These are phyloP conservation scores for Stephanodiscus triporus DNA, from an alignment of 108 stramenopile genomes.

Conservation along the genomic window DNA sequence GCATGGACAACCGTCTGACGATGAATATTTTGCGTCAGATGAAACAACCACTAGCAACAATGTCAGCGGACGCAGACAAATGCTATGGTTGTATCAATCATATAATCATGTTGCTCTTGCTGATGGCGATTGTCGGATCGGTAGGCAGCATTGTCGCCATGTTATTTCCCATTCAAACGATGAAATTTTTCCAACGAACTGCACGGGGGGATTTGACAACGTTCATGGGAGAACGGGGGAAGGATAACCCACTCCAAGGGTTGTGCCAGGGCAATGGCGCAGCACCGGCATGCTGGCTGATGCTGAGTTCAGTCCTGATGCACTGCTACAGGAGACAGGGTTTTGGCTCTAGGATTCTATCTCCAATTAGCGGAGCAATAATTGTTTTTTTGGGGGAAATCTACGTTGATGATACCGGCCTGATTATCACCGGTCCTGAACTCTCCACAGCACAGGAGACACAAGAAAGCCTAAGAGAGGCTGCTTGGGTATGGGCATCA, in stretches of 20 bases:
- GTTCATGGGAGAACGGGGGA: neutral
- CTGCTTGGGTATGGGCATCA: neutral
- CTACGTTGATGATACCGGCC: neutral
- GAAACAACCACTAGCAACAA: neutral
- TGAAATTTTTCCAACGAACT: constrained; percentile 11
- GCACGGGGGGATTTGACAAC: constrained; percentile 1
- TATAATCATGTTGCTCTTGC: neutral
- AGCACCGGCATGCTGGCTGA: too few species aligned
- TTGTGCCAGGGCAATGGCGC: constrained; percentile 11
- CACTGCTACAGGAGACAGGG: neutral
- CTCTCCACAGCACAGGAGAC: neutral
- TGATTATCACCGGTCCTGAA: neutral
- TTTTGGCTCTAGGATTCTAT: neutral
- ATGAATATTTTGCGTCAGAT: neutral
- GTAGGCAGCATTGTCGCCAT: neutral
- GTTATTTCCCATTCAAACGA: neutral
- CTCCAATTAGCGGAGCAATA: neutral
- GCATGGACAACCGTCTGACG: constrained; percentile 9
- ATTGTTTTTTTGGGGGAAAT: neutral
- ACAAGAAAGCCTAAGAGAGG: neutral
- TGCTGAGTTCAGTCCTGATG: constrained; percentile 1
- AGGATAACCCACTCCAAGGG: neutral
- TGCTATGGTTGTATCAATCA: constrained; percentile 14
- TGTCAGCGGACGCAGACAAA: constrained; percentile 2
- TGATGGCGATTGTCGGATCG: neutral